Evolutionary conservation across 2,329 filamentous ascomycete species (phyloP).

Genomic region (Onygena corvina): DNA sequence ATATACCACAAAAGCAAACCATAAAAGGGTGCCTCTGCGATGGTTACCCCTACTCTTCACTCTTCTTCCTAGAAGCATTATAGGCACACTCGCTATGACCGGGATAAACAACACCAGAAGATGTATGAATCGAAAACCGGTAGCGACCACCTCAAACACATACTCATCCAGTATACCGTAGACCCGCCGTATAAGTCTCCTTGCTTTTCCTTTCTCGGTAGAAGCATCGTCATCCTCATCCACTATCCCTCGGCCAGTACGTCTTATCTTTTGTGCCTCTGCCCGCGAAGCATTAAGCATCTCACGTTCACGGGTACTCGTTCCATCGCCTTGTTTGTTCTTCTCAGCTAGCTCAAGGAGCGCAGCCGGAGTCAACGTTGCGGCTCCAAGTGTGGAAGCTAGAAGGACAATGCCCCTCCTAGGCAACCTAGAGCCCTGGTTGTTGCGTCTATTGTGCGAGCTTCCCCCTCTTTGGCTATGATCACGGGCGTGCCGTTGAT

Average conservation of each 20-base stretch:
- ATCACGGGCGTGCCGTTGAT: background rate
- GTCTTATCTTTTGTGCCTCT: conserved; percentile 37
- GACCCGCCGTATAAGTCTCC: conserved; percentile 46
- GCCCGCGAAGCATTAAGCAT: conserved; percentile 74
- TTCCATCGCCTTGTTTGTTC: conserved; percentile 31
- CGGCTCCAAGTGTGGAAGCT: conserved; percentile 20
- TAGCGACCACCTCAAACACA: conserved; percentile 65
- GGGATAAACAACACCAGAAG: conserved; percentile 82
- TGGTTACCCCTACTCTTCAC: conserved; percentile 57
- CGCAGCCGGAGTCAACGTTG: conserved; percentile 44
- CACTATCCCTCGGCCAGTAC: background rate
- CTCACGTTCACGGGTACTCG: conserved; percentile 63
- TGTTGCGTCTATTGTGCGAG: background rate
- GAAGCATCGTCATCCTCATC: conserved; percentile 47
- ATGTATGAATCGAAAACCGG: conserved; percentile 76
- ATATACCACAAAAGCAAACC: conserved; percentile 78
- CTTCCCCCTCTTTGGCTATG: background rate
- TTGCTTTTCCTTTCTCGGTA: conserved; percentile 50
- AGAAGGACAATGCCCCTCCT: conserved; percentile 14
- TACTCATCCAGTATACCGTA: conserved; percentile 54
- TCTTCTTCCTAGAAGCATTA: conserved; percentile 63
- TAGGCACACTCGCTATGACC: conserved; percentile 67
- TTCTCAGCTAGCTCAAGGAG: conserved; percentile 48
- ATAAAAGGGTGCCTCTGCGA: conserved; percentile 74
- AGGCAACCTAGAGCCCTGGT: conserved; percentile 1